Evolutionary conservation across 176 grass and related monocot genomes (phyloP), one percentile per base, ranked within the genome.

Genomic region (Guadua angustifolia): DNA sequence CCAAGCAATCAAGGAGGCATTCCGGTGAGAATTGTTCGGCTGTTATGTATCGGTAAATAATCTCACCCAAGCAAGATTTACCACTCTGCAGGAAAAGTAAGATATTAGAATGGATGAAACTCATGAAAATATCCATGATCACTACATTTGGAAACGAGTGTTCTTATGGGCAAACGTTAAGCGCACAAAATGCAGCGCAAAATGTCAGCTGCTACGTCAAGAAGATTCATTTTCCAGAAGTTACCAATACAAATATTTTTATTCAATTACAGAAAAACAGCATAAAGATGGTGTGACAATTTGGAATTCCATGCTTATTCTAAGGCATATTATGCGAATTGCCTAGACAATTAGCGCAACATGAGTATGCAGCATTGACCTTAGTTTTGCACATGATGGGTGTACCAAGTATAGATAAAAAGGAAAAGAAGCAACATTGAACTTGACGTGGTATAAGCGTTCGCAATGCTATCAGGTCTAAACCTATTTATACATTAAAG

Each of bases 11-110:
- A 1, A 99, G 91, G 32, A 99, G 91, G 85, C 93, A 95, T 43
- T 99, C 96, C 6, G 96, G 93, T 56, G 96, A 99, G 88, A 99
- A 99, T 7, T 95, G 89, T 22, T 95, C 96, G 17, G 93, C 93
- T 61, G 93, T 99, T 79, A 94, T 88, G 79, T 99, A 99, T 33
- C 89, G 80, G 71, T 99, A 94, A 66, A 99, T 94, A 83, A 95
- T 96, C 85, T 92, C 93, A 63, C 97, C 93, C 86, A 99, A 89
- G 79, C 97, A 99, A 51, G 91, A 89, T 82, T 92, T 95, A 13
- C 97, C 97, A 74, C 82, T 96, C 97, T 99, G 89, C 89, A 88
- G 13, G n/a, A 73, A 72, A 69, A 69, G 49, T 49, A 66, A 71
- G 9, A 62, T 16, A 65, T 69, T 88, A 70, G 2, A 47, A 86